These are phyloP conservation scores for Amoebophrya sp. DNA, from an alignment of 169 alveolate species.

Conservation along the genomic window DNA sequence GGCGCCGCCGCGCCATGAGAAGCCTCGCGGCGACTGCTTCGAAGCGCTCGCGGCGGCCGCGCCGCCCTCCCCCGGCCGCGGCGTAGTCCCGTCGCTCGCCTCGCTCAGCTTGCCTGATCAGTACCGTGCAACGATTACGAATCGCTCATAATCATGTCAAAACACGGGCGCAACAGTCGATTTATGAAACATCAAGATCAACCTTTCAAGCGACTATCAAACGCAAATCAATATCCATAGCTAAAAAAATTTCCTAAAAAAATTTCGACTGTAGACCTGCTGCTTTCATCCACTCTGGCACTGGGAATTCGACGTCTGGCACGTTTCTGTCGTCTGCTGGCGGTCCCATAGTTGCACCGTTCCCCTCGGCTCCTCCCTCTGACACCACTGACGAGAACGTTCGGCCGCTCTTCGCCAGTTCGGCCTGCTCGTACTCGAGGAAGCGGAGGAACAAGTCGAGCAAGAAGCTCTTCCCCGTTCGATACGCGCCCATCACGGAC, in stretches of 20 bases:
- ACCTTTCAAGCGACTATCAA: too few relatives aligned
- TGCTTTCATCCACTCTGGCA: slow-evolving; percentile 1
- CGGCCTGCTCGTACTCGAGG: not conserved
- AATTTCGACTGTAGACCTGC: too few relatives aligned
- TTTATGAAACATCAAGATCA: too few relatives aligned
- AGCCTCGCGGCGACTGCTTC: not conserved
- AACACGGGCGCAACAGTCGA: too few relatives aligned
- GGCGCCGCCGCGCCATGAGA: not conserved
- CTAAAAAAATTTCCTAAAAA: not conserved
- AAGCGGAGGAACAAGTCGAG: slow-evolving; percentile 8
- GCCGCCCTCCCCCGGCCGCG: too few relatives aligned
- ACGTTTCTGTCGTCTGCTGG: not conserved
- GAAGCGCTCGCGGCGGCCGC: not conserved
- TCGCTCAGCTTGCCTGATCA: slow-evolving; percentile 3
- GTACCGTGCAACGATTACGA: too few relatives aligned
- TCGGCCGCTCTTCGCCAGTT: too few relatives aligned
- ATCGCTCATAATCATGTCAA: too few relatives aligned
- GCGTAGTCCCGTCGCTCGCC: not conserved
- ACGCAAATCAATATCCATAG: too few relatives aligned
- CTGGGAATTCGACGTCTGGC: not conserved
- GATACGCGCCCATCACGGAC: slow-evolving; percentile 15
- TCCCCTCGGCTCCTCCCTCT: too few relatives aligned
- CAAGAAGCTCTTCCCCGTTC: slow-evolving; percentile 18
- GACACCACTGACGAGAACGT: too few relatives aligned
- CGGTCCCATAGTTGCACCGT: too few relatives aligned